Percentiles rank a stretch among this genome's conserved stretches.
Evolutionary conservation across 768 basidiomycete genomes (phyloP).

Genomic region (Neoboletus brunneissimus): DNA sequence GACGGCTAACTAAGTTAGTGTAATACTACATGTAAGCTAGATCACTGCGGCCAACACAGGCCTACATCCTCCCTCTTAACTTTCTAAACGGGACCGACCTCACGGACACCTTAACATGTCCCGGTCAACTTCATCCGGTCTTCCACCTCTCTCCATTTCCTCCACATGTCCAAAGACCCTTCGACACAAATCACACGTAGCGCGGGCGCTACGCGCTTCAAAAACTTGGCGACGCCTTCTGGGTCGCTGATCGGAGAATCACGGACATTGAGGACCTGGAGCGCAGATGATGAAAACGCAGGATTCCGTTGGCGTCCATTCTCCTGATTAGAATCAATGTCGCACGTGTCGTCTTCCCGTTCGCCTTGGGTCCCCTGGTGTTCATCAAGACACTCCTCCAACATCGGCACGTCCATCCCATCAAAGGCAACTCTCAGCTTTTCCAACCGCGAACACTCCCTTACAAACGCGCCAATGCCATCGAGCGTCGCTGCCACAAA

Average conservation of each 20-base stretch:
- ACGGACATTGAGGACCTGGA: conserved; percentile 28
- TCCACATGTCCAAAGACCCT: conserved; percentile 28
- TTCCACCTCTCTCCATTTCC: conserved; percentile 29
- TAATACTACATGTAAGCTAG: conserved; percentile 4
- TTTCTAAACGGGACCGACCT: no score
- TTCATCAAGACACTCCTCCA: background rate
- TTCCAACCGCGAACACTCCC: conserved; percentile 17
- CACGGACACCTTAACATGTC: background rate
- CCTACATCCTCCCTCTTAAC: background rate
- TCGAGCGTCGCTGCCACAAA: conserved; percentile 19
- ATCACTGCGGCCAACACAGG: background rate
- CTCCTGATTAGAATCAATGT: background rate
- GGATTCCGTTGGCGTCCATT: background rate
- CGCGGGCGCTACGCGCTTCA: conserved; percentile 22
- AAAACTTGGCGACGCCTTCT: conserved; percentile 24
- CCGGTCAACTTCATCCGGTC: conserved; percentile 17
- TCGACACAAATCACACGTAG: conserved; percentile 27
- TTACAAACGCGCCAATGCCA: conserved; percentile 21
- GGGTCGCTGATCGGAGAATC: conserved; percentile 28
- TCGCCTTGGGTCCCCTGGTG: background rate
- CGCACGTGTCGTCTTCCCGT: background rate
- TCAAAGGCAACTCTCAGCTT: conserved; percentile 26
- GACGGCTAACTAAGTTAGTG: background rate
- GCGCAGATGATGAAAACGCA: background rate
- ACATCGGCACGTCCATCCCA: conserved; percentile 8